Evolutionary conservation across 371 early-diverging fungal genomes (phyloP).

Genomic region (Syncephalastrum contaminatum): DNA sequence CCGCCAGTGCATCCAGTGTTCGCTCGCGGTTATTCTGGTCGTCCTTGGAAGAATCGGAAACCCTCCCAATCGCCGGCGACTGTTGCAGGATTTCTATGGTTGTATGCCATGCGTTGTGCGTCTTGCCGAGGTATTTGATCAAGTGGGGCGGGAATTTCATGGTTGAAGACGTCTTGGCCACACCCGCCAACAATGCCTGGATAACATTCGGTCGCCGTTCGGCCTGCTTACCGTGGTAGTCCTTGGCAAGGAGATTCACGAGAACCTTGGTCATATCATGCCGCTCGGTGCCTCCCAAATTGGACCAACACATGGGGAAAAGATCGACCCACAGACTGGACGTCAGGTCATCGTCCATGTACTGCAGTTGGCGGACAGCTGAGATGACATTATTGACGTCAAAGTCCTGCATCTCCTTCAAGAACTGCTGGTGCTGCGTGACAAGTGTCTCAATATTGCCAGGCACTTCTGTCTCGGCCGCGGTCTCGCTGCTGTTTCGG

Average conservation of each 20-base stretch:
- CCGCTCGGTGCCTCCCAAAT: slow-evolving; percentile 69
- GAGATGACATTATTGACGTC: slow-evolving; percentile 50
- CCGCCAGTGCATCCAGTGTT: slow-evolving; percentile 86
- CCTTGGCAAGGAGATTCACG: slow-evolving; percentile 84
- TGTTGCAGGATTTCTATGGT: slow-evolving; percentile 75
- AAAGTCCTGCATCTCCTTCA: slow-evolving; percentile 56
- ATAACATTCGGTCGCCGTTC: slow-evolving; percentile 89
- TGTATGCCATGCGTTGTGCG: slow-evolving; percentile 91
- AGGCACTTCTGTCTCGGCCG: slow-evolving; percentile 28
- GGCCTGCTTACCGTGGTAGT: slow-evolving; percentile 85
- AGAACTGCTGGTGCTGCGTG: slow-evolving; percentile 56
- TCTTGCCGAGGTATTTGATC: slow-evolving; percentile 87
- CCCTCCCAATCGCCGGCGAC: slow-evolving; percentile 42
- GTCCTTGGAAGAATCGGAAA: slow-evolving; percentile 64
- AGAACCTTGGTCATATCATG: slow-evolving; percentile 83
- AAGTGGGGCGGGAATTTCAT: slow-evolving; percentile 90
- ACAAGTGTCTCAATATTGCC: slow-evolving; percentile 39
- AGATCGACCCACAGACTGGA: slow-evolving; percentile 83
- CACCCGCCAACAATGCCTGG: slow-evolving; percentile 85
- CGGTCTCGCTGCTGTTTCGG: slow-evolving; percentile 5
- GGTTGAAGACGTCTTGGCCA: slow-evolving; percentile 70
- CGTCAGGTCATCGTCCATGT: slow-evolving; percentile 68
- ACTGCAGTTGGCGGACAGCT: slow-evolving; percentile 69
- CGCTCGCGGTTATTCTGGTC: slow-evolving; percentile 89
- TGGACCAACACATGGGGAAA: slow-evolving; percentile 86